phyloP scores from a whole-genome alignment of 805 yeast species.

The Geotrichum ghanense region DNA sequence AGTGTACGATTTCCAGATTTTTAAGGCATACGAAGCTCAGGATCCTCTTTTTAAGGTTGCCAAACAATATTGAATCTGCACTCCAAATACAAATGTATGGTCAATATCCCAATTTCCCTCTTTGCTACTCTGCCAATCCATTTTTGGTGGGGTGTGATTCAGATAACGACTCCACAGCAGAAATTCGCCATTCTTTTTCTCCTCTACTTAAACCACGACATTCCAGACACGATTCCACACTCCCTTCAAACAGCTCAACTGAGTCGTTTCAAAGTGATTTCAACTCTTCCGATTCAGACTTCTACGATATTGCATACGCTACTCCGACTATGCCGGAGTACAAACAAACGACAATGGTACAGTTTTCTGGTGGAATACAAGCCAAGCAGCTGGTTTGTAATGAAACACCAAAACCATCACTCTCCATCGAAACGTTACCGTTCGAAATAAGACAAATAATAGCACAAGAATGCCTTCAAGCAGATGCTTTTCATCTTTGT shows the following conservation, averaged over 20 bases:
- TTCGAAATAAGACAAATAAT: slow-evolving; percentile 19
- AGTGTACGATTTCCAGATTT: background rate
- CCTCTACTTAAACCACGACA: background rate
- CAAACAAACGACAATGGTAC: background rate
- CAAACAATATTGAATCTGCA: too few species aligned
- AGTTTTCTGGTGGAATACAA: background rate
- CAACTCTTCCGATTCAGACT: background rate
- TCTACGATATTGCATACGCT: background rate
- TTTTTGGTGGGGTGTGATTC: background rate
- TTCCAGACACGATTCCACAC: background rate
- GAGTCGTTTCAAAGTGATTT: background rate
- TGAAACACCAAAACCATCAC: background rate
- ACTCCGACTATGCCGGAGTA: background rate
- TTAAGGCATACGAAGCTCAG: too few species aligned
- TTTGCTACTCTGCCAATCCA: background rate
- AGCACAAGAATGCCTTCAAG: slow-evolving; percentile 20
- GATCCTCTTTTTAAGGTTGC: too few species aligned
- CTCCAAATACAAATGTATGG: background rate
- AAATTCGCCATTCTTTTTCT: background rate
- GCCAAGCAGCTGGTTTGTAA: background rate
- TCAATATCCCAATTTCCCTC: background rate
- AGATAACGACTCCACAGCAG: background rate
- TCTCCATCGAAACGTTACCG: slow-evolving; percentile 15
- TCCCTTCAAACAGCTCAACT: background rate
- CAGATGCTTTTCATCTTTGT: slow-evolving; percentile 24